Evolutionary conservation across 805 yeast species (phyloP).

Genomic region (Dipodascopsis uninucleata): DNA sequence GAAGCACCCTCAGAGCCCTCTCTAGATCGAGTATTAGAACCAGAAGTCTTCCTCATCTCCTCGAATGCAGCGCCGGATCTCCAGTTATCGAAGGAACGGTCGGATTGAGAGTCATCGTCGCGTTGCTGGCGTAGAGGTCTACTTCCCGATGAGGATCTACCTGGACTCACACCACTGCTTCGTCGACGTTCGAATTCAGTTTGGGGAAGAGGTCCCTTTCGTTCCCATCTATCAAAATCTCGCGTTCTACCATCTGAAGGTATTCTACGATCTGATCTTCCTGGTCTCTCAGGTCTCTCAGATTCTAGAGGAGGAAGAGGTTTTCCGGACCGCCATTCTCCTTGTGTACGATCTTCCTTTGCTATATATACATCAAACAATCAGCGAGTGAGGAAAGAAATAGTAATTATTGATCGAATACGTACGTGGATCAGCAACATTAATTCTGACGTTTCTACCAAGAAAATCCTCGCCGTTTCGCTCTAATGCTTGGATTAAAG

Average conservation of each 20-base stretch:
- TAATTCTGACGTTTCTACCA: conserved; percentile 64
- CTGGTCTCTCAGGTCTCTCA: conserved; percentile 33
- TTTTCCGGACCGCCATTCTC: conserved; percentile 38
- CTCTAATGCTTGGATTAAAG: conserved; percentile 68
- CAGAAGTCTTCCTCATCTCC: not conserved
- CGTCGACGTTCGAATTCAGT: conserved; percentile 36
- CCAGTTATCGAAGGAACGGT: conserved; percentile 34
- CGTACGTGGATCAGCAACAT: conserved; percentile 63
- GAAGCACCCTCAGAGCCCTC: conserved; percentile 10
- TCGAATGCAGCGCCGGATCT: conserved; percentile 32
- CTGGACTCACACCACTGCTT: conserved; percentile 46
- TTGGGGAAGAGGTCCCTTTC: conserved; percentile 34
- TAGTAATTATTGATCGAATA: too few species aligned
- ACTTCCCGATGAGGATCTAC: conserved; percentile 18
- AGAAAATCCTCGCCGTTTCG: conserved; percentile 67
- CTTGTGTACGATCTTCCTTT: conserved; percentile 26
- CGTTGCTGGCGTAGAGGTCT: conserved; percentile 3
- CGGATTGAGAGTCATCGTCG: conserved; percentile 13
- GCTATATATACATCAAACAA: conserved; percentile 3
- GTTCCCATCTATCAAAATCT: conserved; percentile 42
- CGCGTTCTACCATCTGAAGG: conserved; percentile 42
- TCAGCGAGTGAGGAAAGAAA: conserved; percentile 37
- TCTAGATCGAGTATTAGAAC: conserved; percentile 4
- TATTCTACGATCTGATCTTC: conserved; percentile 10
- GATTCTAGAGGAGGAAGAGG: conserved; percentile 51